These are phyloP conservation scores for Iberis amara DNA, from an alignment of 441 rosid species.

Conservation along the genomic window DNA sequence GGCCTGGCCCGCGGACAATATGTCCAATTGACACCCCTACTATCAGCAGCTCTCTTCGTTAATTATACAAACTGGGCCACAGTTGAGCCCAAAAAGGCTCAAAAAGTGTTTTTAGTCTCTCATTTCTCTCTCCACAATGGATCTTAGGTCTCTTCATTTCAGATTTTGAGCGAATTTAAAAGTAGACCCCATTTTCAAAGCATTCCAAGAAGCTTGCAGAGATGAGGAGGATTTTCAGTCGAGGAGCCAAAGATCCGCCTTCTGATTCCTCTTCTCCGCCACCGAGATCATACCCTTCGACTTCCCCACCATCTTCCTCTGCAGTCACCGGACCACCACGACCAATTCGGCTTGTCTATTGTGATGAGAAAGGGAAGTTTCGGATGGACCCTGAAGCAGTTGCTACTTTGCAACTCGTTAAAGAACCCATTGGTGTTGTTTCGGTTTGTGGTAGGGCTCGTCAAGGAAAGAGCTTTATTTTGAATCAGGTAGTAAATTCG, in stretches of 20 bases:
- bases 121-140: conserved; percentile 11
- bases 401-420: conserved; percentile 79
- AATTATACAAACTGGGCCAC: too few species aligned
- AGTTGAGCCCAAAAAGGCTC: conserved; percentile 15
- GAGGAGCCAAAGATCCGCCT: conserved; percentile 42
- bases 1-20: too few species aligned
- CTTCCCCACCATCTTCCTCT: conserved; percentile 37
- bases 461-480: conserved; percentile 87
- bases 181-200: conserved; percentile 4
- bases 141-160: conserved; percentile 24
- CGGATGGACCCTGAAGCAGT: conserved; percentile 99
- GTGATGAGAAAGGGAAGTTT: conserved; percentile 90
- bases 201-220: not conserved
- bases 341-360: conserved; percentile 77
- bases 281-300: conserved; percentile 30
- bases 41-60: too few species aligned
- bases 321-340: conserved; percentile 76
- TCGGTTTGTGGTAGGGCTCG: conserved; percentile 98
- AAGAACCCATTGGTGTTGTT: conserved; percentile 89
- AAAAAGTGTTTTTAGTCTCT: not conserved
- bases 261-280: conserved; percentile 42
- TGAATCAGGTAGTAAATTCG: conserved; percentile 61
- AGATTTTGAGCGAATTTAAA: conserved; percentile 4
- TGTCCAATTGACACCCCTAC: too few species aligned
- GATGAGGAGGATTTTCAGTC: conserved; percentile 50